phyloP scores from a whole-genome alignment of 169 alveolate species.

The Neospora caninum region DNA sequence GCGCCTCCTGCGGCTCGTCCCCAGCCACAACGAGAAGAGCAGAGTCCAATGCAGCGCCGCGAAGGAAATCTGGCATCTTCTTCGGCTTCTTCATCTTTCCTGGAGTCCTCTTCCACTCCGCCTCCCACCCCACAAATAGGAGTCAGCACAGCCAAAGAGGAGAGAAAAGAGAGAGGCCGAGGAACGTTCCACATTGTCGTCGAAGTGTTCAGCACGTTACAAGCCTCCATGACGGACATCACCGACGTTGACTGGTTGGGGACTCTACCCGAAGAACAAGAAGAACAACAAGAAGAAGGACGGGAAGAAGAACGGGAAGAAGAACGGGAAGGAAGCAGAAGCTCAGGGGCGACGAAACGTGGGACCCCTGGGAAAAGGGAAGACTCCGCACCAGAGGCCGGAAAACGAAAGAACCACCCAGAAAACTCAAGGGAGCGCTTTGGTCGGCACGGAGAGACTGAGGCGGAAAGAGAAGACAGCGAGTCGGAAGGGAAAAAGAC shows the following conservation, averaged over 20 bases:
- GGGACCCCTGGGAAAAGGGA: too few relatives aligned
- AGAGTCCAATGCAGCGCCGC: too few relatives aligned
- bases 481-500: too few relatives aligned
- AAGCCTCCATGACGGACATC: neutral
- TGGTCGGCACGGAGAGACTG: too few relatives aligned
- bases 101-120: neutral
- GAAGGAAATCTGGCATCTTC: too few relatives aligned
- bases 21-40: too few relatives aligned
- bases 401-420: too few relatives aligned
- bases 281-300: neutral
- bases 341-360: too few relatives aligned
- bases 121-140: neutral
- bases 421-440: too few relatives aligned
- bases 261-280: neutral
- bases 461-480: too few relatives aligned
- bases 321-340: neutral
- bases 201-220: neutral
- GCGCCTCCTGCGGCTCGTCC: too few relatives aligned
- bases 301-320: neutral
- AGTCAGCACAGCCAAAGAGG: neutral
- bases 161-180: neutral
- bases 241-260: neutral
- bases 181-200: neutral
- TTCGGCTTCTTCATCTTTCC: neutral
- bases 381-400: too few relatives aligned